Evolutionary conservation across 2,329 filamentous ascomycete genomes (phyloP).

Genomic region (Trichoderma semiorbis): DNA sequence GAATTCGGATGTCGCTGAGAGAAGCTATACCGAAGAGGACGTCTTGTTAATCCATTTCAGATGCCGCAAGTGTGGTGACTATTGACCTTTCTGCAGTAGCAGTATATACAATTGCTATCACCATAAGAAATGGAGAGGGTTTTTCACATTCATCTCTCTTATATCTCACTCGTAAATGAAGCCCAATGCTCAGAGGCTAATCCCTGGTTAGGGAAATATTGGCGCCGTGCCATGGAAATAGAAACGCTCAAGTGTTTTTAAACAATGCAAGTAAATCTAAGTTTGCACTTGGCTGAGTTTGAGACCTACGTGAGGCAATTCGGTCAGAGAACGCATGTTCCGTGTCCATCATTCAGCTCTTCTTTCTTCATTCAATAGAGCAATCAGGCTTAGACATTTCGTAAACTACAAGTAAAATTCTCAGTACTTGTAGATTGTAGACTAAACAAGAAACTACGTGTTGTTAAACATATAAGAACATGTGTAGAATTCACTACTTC

Average conservation of each 20-base stretch:
- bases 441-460: accelerated
- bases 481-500: background rate
- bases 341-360: background rate
- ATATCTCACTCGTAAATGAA: background rate
- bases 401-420: background rate
- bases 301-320: too few species aligned
- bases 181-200: background rate
- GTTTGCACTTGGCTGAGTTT: background rate
- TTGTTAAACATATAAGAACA: background rate
- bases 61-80: background rate
- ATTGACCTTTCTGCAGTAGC: too few species aligned
- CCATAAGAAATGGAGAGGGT: background rate
- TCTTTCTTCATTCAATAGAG: background rate
- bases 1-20: background rate
- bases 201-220: accelerated
- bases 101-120: background rate
- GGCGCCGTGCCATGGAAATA: background rate
- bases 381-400: background rate
- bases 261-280: too few species aligned
- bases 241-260: background rate
- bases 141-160: background rate
- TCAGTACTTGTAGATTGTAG: background rate
- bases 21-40: background rate
- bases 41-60: background rate
- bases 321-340: too few species aligned